Evolutionary conservation across 2,329 filamentous ascomycete genomes (phyloP).

Genomic region (Penicillium rolfsii): DNA sequence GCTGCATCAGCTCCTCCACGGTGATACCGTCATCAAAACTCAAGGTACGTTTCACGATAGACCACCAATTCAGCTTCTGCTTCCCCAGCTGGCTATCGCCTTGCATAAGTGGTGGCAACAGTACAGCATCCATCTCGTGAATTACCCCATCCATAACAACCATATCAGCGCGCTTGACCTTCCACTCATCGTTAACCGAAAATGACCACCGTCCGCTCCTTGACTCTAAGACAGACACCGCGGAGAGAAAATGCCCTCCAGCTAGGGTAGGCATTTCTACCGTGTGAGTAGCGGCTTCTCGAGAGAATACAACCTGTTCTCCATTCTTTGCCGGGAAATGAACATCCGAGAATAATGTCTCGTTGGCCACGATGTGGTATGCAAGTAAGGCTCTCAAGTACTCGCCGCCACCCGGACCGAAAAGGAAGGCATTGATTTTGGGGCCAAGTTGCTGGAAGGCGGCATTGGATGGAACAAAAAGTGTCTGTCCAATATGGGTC

Average conservation of each 20-base stretch:
- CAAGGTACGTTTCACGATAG: neutral
- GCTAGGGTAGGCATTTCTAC: neutral
- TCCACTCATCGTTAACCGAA: neutral
- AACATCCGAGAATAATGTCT: neutral
- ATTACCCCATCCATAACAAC: neutral
- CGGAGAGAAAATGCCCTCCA: neutral
- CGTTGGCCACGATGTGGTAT: neutral
- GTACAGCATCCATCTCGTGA: neutral
- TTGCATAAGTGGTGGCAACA: neutral
- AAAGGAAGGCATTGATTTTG: neutral
- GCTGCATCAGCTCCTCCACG: neutral
- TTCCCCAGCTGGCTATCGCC: neutral
- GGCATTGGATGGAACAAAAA: neutral
- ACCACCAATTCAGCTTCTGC: neutral
- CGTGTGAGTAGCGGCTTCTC: neutral
- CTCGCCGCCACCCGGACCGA: neutral
- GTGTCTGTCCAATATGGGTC: neutral
- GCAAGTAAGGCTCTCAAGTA: neutral
- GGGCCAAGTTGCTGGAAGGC: neutral
- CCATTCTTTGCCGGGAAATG: neutral
- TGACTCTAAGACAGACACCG: neutral
- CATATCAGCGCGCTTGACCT: neutral
- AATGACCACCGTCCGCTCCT: neutral
- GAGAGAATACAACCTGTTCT: neutral
- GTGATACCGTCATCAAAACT: neutral